Evolutionary conservation across 202 grass and related monocot species (phyloP).

Genomic region (Miscanthus sacchariflorus): DNA sequence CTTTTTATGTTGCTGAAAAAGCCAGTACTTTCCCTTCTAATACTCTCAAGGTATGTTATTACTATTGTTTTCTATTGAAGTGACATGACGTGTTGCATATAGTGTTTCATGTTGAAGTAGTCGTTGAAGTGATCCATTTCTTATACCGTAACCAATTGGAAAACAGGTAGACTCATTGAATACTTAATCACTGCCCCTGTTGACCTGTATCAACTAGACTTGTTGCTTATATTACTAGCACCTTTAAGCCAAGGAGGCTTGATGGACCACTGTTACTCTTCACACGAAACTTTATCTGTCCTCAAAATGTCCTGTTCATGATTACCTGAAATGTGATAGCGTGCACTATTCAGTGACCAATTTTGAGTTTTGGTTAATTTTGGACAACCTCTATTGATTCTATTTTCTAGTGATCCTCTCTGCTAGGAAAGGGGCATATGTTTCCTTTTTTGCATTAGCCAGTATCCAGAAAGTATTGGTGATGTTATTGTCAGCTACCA

Average conservation of each 20-base stretch:
- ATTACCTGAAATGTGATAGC: background rate
- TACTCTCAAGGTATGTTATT: conserved; percentile 44
- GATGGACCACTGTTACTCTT: background rate
- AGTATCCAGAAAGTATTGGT: conserved; percentile 12
- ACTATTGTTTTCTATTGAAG: conserved; percentile 33
- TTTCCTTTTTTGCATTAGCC: conserved; percentile 4
- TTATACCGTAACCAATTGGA: background rate
- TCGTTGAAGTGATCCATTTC: background rate
- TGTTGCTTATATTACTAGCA: background rate
- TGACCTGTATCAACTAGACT: background rate
- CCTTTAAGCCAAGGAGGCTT: background rate
- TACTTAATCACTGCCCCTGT: background rate
- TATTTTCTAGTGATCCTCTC: background rate
- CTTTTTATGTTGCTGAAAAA: conserved; percentile 77
- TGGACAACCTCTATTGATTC: background rate
- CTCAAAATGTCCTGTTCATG: background rate
- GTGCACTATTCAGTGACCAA: background rate
- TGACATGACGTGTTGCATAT: background rate
- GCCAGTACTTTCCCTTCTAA: conserved; percentile 56
- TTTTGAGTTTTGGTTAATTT: background rate
- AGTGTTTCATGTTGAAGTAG: background rate
- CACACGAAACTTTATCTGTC: background rate
- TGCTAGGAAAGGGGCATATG: conserved; percentile 7
- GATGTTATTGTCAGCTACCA: conserved; percentile 9
- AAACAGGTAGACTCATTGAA: background rate